Base-by-base conservation (phyloP, 1,139 yeast species). In the Kurtzmaniella natalensis region DNA sequence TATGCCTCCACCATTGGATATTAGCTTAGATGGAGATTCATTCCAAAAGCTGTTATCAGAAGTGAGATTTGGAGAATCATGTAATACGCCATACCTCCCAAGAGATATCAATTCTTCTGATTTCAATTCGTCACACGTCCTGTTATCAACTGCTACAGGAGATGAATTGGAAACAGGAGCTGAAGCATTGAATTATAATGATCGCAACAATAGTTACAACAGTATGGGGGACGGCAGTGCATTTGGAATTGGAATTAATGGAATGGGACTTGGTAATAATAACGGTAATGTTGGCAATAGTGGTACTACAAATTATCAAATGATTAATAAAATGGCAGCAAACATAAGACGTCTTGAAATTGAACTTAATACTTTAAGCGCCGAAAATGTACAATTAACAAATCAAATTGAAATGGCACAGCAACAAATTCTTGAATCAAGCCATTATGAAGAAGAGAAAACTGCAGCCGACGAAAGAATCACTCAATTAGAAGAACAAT, bases 271-370 rank as follows among this genome's bases (percentile, higher is more conserved):
- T 21, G 11, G 7, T 4, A 27, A 21, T 17, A 26, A 18, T 23
- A 16, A 20, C 17, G 44, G 47, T 31, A 39, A 45, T 4, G 28
- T 43, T 1, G 49, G 49, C 5, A n/a, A n/a, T n/a, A n/a, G n/a
- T n/a, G 44, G 40, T 23, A 48, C 42, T 30, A 45, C 42, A 29
- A 57, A 57, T 32, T 69, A 81, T 31, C 94, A 84, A 49, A 53
- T 86, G 22, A 71, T 86, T 28, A 80, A 82, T 42, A 81, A 81
- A 45, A 71, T 87, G 73, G 73, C 87, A 33, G 64, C 85, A 1
- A 86, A 80, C 32, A 78, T 89, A 15, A 72, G 95, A 38, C 70
- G 89, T 37, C 62, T 89, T 28, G 96, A 92, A 51, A 74, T 83
- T 13, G 96, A 92, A 50, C 56, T 88, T 23, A 59, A 75, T 29